Conservation (phyloP, 2,329 filamentous ascomycete species). For the Penicillium sp. region DNA sequence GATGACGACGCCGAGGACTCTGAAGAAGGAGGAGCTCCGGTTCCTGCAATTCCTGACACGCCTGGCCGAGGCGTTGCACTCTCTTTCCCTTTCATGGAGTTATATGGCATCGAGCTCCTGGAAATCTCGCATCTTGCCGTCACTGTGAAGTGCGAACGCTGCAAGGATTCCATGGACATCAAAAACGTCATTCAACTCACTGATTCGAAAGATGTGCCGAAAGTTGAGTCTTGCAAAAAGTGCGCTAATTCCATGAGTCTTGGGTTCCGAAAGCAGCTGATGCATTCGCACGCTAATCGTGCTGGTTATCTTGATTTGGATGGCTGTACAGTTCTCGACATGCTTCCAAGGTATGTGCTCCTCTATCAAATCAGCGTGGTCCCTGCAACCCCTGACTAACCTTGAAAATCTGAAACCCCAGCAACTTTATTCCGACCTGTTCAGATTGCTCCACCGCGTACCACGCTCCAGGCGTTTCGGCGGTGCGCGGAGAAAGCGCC, state of each 20-base stretch:
- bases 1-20: slow-evolving; percentile 38
- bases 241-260: slow-evolving; percentile 48
- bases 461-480: slow-evolving; percentile 57
- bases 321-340: slow-evolving; percentile 67
- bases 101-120: slow-evolving; percentile 70
- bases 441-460: slow-evolving; percentile 65
- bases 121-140: slow-evolving; percentile 62
- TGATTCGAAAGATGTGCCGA: slow-evolving; percentile 37
- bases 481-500: slow-evolving; percentile 66
- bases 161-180: slow-evolving; percentile 67
- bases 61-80: slow-evolving; percentile 67
- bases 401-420: slow-evolving; percentile 28
- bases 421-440: slow-evolving; percentile 74
- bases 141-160: slow-evolving; percentile 71
- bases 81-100: slow-evolving; percentile 70
- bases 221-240: slow-evolving; percentile 49
- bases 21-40: slow-evolving; percentile 30
- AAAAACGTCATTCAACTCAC: slow-evolving; percentile 56
- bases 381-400: background rate
- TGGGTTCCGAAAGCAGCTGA: slow-evolving; percentile 60
- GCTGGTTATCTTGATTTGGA: slow-evolving; percentile 73
- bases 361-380: background rate
- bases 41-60: slow-evolving; percentile 32
- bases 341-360: slow-evolving; percentile 59
- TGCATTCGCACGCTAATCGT: slow-evolving; percentile 66